Conservation (phyloP, 2,329 filamentous ascomycete genomes). For the Claviceps sorghi region DNA sequence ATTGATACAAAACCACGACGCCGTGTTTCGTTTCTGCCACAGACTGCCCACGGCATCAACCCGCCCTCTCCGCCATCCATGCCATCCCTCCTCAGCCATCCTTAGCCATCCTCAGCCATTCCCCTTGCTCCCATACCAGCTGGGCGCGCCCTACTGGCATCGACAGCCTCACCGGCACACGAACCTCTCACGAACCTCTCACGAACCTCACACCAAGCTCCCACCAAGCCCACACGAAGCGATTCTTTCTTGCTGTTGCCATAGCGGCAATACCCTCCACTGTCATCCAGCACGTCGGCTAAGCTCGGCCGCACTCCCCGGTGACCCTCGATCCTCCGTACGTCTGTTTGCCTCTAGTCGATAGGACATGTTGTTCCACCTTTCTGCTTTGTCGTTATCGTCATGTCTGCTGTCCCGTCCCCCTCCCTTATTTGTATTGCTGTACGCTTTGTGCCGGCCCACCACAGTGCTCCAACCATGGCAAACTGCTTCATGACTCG, state of each 20-base stretch:
- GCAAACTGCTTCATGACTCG: constrained; percentile 1
- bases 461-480: not conserved
- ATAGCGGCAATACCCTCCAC: not conserved
- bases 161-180: not conserved
- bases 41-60: not conserved
- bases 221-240: not conserved
- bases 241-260: not conserved
- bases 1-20: not conserved
- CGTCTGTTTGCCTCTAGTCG: not conserved
- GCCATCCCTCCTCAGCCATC: not conserved
- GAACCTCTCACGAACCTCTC: not conserved
- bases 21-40: not conserved
- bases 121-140: not conserved
- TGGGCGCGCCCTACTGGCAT: not conserved
- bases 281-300: not conserved
- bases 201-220: not conserved
- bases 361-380: not conserved
- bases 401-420: not conserved
- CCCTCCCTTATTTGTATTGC: not conserved
- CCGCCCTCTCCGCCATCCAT: not conserved
- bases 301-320: not conserved
- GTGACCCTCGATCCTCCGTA: not conserved
- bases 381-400: not conserved
- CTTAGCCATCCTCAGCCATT: not conserved
- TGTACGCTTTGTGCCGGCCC: not conserved